Percentiles rank a stretch among this genome's conserved stretches.
Evolutionary conservation across 352 stramenopile genomes (phyloP).

Genomic region (Phytophthora syringae): DNA sequence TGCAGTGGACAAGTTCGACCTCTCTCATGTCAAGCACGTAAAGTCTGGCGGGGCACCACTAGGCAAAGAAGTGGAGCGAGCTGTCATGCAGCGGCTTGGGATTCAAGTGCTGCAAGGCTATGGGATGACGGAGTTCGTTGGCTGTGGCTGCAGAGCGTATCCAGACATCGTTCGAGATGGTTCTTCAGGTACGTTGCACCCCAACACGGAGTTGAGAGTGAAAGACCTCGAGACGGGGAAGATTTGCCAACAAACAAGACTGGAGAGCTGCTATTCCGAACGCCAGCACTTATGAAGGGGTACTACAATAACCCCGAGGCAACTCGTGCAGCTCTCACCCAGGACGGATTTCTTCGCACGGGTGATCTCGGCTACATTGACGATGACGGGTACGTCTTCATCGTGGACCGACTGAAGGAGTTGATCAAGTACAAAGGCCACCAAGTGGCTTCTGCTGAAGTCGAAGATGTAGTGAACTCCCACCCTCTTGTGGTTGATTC

Average conservation of each 20-base stretch:
- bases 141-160: conserved; percentile 57
- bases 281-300: conserved; percentile 92
- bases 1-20: conserved; percentile 88
- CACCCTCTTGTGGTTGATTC: conserved; percentile 61
- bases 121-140: conserved; percentile 68
- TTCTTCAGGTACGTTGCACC: conserved; percentile 51
- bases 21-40: conserved; percentile 74
- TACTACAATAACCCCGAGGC: conserved; percentile 92
- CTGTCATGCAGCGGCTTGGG: conserved; percentile 64
- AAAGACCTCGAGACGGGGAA: conserved; percentile 50
- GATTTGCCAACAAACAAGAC: conserved; percentile 45
- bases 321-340: conserved; percentile 75
- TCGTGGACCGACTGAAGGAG: conserved; percentile 94
- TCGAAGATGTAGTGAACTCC: conserved; percentile 91
- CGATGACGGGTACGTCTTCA: conserved; percentile 92
- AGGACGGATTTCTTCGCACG: conserved; percentile 87
- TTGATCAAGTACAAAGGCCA: conserved; percentile 96
- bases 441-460: conserved; percentile 91
- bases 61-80: conserved; percentile 76
- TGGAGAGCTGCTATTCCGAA: conserved; percentile 89
- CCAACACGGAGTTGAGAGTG: conserved; percentile 62
- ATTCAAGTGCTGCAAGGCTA: conserved; percentile 56
- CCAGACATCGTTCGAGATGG: conserved; percentile 27
- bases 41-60: conserved; percentile 87
- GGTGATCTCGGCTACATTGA: conserved; percentile 93